These are phyloP conservation scores for Rhodotorula paludigena DNA, from an alignment of 768 basidiomycete genomes.

Conservation along the genomic window DNA sequence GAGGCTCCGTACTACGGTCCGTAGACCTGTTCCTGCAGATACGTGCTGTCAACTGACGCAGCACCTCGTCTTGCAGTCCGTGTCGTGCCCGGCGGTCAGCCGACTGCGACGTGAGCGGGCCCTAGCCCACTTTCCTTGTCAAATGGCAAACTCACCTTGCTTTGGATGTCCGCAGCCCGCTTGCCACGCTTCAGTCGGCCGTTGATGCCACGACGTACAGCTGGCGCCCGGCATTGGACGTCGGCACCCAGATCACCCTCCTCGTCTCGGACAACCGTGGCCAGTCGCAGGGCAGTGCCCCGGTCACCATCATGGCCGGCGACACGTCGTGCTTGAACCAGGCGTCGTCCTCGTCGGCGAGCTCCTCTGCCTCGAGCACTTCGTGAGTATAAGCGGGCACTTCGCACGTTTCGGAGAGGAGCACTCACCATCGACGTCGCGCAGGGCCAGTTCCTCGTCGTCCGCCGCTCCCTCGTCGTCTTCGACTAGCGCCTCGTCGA, in stretches of 20 bases:
- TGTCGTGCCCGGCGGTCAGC: slow-evolving; percentile 10
- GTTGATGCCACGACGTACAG: slow-evolving; percentile 20
- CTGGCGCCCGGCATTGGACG: slow-evolving; percentile 39
- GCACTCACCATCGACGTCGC: slow-evolving; percentile 25
- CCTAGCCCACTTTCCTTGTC: too few relatives aligned
- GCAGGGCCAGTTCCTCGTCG: not conserved
- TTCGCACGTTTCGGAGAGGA: too few relatives aligned
- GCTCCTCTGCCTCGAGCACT: slow-evolving; percentile 27
- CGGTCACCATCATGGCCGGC: slow-evolving; percentile 42
- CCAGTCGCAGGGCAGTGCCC: slow-evolving; percentile 41
- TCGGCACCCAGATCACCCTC: slow-evolving; percentile 40
- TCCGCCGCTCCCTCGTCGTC: not conserved
- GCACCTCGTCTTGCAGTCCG: not conserved
- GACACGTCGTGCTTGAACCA: slow-evolving; percentile 42
- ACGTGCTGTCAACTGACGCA: too few relatives aligned
- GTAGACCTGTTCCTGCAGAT: not conserved
- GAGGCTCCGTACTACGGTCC: slow-evolving; percentile 4
- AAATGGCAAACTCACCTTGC: not conserved
- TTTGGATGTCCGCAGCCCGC: not conserved
- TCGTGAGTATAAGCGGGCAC: too few relatives aligned
- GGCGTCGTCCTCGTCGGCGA: slow-evolving; percentile 14
- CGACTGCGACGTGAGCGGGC: too few relatives aligned
- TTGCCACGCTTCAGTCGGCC: slow-evolving; percentile 12
- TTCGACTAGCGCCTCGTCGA: not conserved
- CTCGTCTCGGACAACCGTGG: slow-evolving; percentile 43